Base-by-base conservation (phyloP, 768 basidiomycete genomes). In the Leccinellum albellum region DNA sequence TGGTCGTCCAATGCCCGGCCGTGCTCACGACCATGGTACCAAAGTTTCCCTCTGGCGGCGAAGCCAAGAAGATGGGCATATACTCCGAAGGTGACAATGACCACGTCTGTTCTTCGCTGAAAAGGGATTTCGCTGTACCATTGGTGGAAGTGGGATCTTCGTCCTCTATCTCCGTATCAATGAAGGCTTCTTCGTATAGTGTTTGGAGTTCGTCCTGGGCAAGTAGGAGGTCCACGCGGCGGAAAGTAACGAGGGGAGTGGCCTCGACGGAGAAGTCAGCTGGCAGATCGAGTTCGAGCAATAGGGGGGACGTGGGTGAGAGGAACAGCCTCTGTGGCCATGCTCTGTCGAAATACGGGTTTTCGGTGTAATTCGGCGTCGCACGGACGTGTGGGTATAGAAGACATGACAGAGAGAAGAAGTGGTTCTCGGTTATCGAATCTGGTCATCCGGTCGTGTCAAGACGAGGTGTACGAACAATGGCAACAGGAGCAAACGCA, bases 401-500 rank as follows among this genome's bases (percentile, higher is more conserved):
- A 42, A 80, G 62, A 64, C 87, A 88, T 0, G 86, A 87, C 1
- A 88, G 66, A 6, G 87, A 87, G 68, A 87, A 88, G 74, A 88
- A 88, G 66, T 88, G 86, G 60, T 83, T 84, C 65, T 89, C 87
- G 2, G 83, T 82, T 17, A 87, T 82, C 0, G 86, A 87, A 64
- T 89, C 86, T 84, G 59, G 57, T 26, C 53, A 21, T 4, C 13
- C 12, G 32, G 44, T 9, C 21, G 13, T 3, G 37, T 64, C 49
- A 64, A 20, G 40, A 52, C 37, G 55, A 32, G 35, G 50, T 15
- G n/a, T 15, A 12, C 5, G 20, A 32, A 40, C 29, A 28, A 15
- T 35, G 15, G 8, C 15, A 33, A 6, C n/a, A 28, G 9, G 26
- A 7, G n/a, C 26, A 54, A 63, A 70, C 78, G 56, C 64, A 84